Base-by-base conservation (phyloP, 148 eudicot species). In the Heliamphora exappendiculata region DNA sequence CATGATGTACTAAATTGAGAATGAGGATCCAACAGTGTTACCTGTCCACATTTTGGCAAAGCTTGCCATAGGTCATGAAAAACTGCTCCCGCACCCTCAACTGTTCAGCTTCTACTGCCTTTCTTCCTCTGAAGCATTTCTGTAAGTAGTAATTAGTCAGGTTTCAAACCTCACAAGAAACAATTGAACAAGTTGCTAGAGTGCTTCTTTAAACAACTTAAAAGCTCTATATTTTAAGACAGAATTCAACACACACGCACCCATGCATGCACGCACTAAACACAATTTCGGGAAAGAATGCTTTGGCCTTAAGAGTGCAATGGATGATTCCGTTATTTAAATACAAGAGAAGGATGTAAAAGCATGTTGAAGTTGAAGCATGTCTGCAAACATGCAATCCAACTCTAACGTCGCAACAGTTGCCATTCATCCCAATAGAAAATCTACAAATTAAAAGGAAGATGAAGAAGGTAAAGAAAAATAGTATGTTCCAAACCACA, bases 41-140 rank as follows among this genome's bases (percentile, higher is more conserved):
- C 98, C 97, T 91, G 88, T 79, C 86, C 42, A 92, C 90, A 84
- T 87, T 82, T 81, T 92, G 85, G 79, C 85, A 91, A 67, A 51
- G 81, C 72, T 76, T 83, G 66, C 98, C 98, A 67, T 88, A 92
- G 57, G 86, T 87, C 79, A 34, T 31, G 76, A 86, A 91, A 83
- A 95, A 95, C 75, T 84, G 81, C 71, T 87, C 87, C 42, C 97
- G 89, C 67, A 88, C 85, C 82, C 79, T 89, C 55, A 59, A 74
- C 67, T 86, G 96, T 76, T 91, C 97, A 71, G 85, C 89, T 87
- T 87, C 82, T 77, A 91, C 87, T 45, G 75, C 93, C 81, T 83
- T 89, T 88, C 94, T 87, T 83, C 94, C 98, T 89, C 98, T 92
- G 87, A 89, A 95, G 87, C 92, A 95, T 92, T 89, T 95, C 98